Evolutionary conservation across 2,329 filamentous ascomycete species (phyloP).

Genomic region (Trichophyton rubrum): DNA sequence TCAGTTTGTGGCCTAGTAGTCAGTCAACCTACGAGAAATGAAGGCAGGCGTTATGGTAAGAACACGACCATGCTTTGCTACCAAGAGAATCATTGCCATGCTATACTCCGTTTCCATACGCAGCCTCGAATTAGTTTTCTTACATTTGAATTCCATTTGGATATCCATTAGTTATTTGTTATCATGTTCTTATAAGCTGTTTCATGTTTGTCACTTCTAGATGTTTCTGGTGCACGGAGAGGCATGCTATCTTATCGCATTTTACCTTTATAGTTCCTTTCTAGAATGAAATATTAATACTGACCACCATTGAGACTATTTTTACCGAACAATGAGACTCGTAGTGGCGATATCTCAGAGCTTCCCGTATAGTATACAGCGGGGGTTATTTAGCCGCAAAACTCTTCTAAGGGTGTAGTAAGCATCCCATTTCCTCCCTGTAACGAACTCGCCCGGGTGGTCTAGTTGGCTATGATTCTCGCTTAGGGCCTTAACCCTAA

Average conservation of each 20-base stretch:
- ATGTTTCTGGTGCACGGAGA: background rate
- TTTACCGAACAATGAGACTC: background rate
- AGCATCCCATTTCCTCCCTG: background rate
- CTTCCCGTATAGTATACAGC: too few species aligned
- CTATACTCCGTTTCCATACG: background rate
- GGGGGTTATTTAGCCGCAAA: too few species aligned
- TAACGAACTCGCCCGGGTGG: constrained; percentile 2
- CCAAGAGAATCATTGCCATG: background rate
- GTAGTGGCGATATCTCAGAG: too few species aligned
- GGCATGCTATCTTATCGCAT: background rate
- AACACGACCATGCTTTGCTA: background rate
- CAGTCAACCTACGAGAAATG: too few species aligned
- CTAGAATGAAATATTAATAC: background rate
- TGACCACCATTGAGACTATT: background rate
- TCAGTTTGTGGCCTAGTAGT: too few species aligned
- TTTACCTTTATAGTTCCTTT: background rate
- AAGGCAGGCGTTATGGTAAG: too few species aligned
- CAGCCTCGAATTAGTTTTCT: background rate
- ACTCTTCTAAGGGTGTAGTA: background rate
- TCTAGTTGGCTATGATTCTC: constrained; percentile 7
- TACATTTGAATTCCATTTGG: background rate
- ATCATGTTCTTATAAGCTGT: background rate
- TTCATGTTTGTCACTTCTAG: background rate
- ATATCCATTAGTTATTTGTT: background rate
- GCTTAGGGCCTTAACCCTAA: constrained; percentile 6